A percentile compares a stretch with the other conserved stretches of the same genome.
These are phyloP conservation scores for Luzula sylvatica DNA, from an alignment of 176 grass and related monocot genomes.

Conservation along the genomic window DNA sequence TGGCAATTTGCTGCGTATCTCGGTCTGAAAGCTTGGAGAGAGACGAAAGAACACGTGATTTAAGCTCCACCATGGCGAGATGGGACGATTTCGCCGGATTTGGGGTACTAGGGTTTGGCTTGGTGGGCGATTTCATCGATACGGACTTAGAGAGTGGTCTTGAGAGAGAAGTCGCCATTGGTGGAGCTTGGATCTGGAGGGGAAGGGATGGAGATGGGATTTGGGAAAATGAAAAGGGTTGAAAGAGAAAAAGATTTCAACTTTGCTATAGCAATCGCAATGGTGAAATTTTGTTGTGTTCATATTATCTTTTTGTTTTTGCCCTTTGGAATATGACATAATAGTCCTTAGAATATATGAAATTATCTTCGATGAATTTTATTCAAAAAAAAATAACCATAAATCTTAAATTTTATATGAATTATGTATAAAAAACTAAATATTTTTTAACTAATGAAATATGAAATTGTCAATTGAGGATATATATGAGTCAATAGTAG, in stretches of 20 bases:
- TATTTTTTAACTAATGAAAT: no score
- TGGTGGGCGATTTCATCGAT: slow-evolving; percentile 8
- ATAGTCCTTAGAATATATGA: neutral
- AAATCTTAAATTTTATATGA: no score
- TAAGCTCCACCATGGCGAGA: slow-evolving; percentile 83
- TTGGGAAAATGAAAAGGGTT: slow-evolving; percentile 4
- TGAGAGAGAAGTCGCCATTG: slow-evolving; percentile 5
- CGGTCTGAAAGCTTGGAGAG: slow-evolving; percentile 86
- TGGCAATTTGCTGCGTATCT: slow-evolving; percentile 90
- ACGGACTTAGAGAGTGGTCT: slow-evolving; percentile 4
- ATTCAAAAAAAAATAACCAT: no score
- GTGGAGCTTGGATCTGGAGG: slow-evolving; percentile 5
- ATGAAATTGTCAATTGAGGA: no score
- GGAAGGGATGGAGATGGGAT: slow-evolving; percentile 9
- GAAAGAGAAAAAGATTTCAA: slow-evolving; percentile 14
- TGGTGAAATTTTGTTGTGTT: neutral
- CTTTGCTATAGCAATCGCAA: neutral
- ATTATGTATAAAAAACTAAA: no score
- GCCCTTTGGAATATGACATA: neutral
- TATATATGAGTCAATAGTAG: neutral
- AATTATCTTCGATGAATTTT: neutral
- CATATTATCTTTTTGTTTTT: neutral
- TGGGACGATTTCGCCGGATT: slow-evolving; percentile 41
- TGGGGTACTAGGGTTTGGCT: neutral
- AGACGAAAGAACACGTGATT: slow-evolving; percentile 61